Percentiles rank a stretch among this genome's conserved stretches.
phyloP scores from a whole-genome alignment of 2,329 filamentous ascomycete species.

The Sclerotinia trifoliorum region DNA sequence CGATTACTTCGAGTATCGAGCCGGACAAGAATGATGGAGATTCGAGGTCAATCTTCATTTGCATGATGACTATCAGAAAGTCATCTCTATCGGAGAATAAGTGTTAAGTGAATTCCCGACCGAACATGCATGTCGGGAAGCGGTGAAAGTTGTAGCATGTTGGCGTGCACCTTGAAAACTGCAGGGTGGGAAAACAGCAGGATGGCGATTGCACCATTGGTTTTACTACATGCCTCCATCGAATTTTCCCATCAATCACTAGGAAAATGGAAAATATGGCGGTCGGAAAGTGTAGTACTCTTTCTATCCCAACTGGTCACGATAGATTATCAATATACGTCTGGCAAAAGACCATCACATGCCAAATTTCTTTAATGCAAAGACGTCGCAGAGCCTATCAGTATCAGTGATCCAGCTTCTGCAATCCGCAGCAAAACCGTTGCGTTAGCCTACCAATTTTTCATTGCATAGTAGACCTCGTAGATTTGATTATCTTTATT shows the following conservation, averaged over 20 bases:
- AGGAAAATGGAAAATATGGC: not conserved
- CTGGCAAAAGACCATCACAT: not conserved
- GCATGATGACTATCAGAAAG: not conserved
- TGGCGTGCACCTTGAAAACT: not conserved
- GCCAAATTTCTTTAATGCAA: not conserved
- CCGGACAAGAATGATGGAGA: not conserved
- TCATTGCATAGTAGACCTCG: not conserved
- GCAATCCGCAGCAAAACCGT: no score
- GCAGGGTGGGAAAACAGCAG: not conserved
- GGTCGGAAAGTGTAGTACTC: slow-evolving; percentile 1
- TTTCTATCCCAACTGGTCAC: not conserved
- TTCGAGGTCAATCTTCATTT: not conserved
- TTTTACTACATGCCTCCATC: not conserved
- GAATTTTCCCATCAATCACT: not conserved
- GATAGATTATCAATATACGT: not conserved
- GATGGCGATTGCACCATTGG: not conserved
- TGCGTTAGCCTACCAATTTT: not conserved
- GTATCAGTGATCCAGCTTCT: not conserved
- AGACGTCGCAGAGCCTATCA: not conserved
- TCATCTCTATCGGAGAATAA: not conserved
- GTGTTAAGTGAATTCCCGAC: not conserved
- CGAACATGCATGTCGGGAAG: not conserved
- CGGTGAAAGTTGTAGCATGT: slow-evolving; percentile 13
- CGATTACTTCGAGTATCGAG: not conserved
- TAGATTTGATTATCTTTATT: not conserved